Percentiles rank a stretch among this genome's conserved stretches.
phyloP scores from a whole-genome alignment of 1,284 basidiomycete species.

The Amylostereum areolatum region DNA sequence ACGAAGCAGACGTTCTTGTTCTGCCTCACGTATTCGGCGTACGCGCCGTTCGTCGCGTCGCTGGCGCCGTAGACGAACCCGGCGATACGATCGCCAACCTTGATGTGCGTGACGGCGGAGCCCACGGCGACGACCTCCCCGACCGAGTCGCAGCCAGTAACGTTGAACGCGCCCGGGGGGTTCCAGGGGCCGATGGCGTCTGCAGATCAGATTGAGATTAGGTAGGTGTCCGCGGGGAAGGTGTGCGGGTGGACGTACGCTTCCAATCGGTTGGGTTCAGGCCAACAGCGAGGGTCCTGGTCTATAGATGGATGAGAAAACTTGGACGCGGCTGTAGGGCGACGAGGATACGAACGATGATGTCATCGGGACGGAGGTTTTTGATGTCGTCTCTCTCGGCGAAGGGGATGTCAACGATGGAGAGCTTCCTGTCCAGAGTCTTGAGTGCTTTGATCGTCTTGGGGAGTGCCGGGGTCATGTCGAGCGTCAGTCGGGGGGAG shows the following conservation, averaged over 20 bases:
- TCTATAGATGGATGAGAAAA: neutral
- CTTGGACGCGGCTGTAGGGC: neutral
- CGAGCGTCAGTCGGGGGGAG: no score
- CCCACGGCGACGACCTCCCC: constrained; percentile 32
- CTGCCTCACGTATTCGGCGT: constrained; percentile 8
- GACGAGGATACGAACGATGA: neutral
- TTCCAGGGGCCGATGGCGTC: neutral
- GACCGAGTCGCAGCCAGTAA: constrained; percentile 36
- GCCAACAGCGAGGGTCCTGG: neutral
- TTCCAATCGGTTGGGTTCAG: constrained; percentile 6
- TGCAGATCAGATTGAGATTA: no score
- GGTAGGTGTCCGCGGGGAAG: no score
- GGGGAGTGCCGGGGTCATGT: neutral
- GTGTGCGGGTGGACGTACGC: neutral
- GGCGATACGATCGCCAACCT: constrained; percentile 35
- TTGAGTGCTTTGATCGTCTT: neutral
- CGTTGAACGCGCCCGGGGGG: neutral
- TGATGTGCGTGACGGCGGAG: constrained; percentile 16
- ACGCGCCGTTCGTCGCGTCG: constrained; percentile 4
- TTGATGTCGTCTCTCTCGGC: neutral
- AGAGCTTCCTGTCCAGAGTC: neutral
- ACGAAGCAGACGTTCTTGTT: neutral
- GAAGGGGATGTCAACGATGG: neutral
- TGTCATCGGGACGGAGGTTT: neutral
- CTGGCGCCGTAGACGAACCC: constrained; percentile 34